Conservation (phyloP, 2,329 filamentous ascomycete genomes). For the Cladobotryum mycophilum region DNA sequence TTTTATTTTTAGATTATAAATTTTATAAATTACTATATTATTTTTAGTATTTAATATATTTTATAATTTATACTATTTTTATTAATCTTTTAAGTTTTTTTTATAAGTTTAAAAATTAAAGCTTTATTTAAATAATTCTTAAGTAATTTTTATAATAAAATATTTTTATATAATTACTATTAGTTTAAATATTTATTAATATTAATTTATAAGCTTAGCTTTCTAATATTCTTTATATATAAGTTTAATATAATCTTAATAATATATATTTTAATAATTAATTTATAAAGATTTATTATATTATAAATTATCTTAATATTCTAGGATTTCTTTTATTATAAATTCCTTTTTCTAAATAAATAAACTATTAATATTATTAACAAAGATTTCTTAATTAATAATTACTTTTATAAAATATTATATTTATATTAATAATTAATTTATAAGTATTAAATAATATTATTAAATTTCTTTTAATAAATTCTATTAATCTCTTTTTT, state of each 20-base stretch:
- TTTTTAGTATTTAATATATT: neutral
- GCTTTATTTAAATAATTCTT: neutral
- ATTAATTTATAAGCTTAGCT: neutral
- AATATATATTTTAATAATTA: neutral
- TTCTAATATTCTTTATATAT: neutral
- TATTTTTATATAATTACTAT: neutral
- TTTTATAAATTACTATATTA: neutral
- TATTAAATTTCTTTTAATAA: too few species aligned
- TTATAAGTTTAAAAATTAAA: neutral
- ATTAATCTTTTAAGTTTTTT: neutral
- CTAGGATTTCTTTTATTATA: too few species aligned
- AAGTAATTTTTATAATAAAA: neutral
- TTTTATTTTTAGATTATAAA: neutral
- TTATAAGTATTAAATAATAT: too few species aligned
- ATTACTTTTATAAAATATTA: too few species aligned
- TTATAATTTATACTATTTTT: neutral
- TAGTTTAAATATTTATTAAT: neutral
- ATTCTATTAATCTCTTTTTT: too few species aligned
- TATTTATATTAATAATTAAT: too few species aligned
- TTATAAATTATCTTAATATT: too few species aligned
- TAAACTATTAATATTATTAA: too few species aligned
- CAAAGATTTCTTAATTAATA: too few species aligned
- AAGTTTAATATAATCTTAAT: neutral
- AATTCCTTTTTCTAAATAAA: too few species aligned
- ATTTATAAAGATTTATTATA: too few species aligned